Conservation (phyloP, 2,329 filamentous ascomycete genomes). For the Teratosphaeria zuluensis region DNA sequence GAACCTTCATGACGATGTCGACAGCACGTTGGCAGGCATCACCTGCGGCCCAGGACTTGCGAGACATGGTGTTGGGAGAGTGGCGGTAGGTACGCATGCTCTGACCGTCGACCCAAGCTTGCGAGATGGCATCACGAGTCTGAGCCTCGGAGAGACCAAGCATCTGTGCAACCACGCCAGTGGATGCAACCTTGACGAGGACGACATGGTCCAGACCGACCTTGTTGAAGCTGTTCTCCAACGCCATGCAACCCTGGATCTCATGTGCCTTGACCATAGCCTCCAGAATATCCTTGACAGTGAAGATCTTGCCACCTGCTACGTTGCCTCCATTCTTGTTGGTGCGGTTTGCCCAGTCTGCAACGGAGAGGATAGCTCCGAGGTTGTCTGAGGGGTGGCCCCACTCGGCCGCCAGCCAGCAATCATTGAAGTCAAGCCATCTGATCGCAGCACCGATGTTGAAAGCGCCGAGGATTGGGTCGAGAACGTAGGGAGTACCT, state of each 20-base stretch:
- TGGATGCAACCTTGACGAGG: slow-evolving; percentile 91
- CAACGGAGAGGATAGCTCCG: slow-evolving; percentile 89
- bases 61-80: slow-evolving; percentile 97
- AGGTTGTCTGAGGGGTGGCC: slow-evolving; percentile 97
- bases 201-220: slow-evolving; percentile 97
- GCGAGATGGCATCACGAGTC: slow-evolving; percentile 89
- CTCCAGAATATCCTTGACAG: slow-evolving; percentile 82
- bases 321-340: slow-evolving; percentile 66
- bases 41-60: slow-evolving; percentile 98
- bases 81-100: slow-evolving; percentile 94
- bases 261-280: slow-evolving; percentile 96
- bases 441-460: slow-evolving; percentile 98
- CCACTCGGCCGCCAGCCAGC: slow-evolving; percentile 98
- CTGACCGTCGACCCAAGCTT: slow-evolving; percentile 97
- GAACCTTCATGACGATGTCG: slow-evolving; percentile 95
- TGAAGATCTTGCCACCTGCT: slow-evolving; percentile 68
- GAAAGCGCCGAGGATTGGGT: slow-evolving; percentile 92
- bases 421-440: slow-evolving; percentile 99
- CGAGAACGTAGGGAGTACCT: slow-evolving; percentile 86
- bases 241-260: slow-evolving; percentile 91
- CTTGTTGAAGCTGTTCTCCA: slow-evolving; percentile 98
- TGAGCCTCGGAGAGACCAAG: slow-evolving; percentile 80
- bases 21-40: slow-evolving; percentile 98
- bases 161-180: slow-evolving; percentile 92
- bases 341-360: slow-evolving; percentile 94